Evolutionary conservation across 306 rosid genomes (phyloP).

Genomic region (Lathyrus sativus): DNA sequence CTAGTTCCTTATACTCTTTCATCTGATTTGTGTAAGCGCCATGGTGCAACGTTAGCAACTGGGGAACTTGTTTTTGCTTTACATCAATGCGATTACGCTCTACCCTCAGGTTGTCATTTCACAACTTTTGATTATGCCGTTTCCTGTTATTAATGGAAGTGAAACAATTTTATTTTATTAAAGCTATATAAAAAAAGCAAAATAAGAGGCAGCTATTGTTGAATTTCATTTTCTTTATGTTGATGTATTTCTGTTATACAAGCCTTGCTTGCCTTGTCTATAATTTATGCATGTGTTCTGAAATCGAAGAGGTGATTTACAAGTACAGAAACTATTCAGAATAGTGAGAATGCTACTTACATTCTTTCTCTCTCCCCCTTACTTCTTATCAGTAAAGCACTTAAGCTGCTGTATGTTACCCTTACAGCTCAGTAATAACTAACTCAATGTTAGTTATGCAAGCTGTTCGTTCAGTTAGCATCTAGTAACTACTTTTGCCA

Average conservation of each 20-base stretch:
- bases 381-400: slow-evolving; percentile 2
- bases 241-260: slow-evolving; percentile 21
- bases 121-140: slow-evolving; percentile 31
- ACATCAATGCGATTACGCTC: slow-evolving; percentile 60
- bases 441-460: too few species aligned
- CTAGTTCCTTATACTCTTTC: slow-evolving; percentile 86
- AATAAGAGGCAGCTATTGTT: slow-evolving; percentile 9
- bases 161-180: slow-evolving; percentile 8
- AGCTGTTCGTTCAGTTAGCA: too few species aligned
- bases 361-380: neutral
- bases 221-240: slow-evolving; percentile 31
- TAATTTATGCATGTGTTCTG: slow-evolving; percentile 11
- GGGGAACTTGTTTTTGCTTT: slow-evolving; percentile 83
- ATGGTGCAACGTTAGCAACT: slow-evolving; percentile 85
- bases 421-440: too few species aligned
- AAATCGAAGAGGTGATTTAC: slow-evolving; percentile 22
- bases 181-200: neutral
- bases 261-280: neutral
- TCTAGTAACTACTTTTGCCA: too few species aligned
- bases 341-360: slow-evolving; percentile 7
- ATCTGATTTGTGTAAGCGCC: slow-evolving; percentile 94
- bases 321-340: slow-evolving; percentile 21
- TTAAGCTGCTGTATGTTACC: slow-evolving; percentile 14
- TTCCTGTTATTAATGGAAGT: slow-evolving; percentile 27
- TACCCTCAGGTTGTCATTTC: slow-evolving; percentile 65